Evolutionary conservation across 139 green algal genomes (phyloP).

Genomic region (Desmodesmus armatus): DNA sequence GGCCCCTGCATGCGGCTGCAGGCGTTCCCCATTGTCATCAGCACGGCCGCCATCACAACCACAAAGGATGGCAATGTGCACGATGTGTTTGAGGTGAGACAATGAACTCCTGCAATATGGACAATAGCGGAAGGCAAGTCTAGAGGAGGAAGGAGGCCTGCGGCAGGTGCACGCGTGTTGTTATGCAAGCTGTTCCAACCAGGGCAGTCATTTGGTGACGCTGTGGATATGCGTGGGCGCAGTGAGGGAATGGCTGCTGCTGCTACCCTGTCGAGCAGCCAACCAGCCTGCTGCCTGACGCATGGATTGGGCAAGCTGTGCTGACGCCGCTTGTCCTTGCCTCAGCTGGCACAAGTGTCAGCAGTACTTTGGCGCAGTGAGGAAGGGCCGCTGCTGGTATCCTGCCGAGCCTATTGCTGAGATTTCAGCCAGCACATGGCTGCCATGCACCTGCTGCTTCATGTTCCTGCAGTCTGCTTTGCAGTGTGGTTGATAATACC

Average conservation of each 20-base stretch:
- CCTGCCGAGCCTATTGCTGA: too few species aligned
- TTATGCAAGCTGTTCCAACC: not conserved
- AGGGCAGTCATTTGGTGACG: not conserved
- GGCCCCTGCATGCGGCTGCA: too few species aligned
- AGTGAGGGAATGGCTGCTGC: not conserved
- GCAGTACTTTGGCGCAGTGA: not conserved
- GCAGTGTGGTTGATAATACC: not conserved
- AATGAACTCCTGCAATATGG: not conserved
- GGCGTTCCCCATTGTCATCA: slow-evolving; percentile 63
- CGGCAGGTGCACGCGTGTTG: not conserved
- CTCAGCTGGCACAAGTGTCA: not conserved
- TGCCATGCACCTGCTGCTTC: not conserved
- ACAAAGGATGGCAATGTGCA: slow-evolving; percentile 59
- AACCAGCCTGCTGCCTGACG: not conserved
- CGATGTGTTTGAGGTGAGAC: slow-evolving; percentile 69
- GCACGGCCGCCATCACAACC: slow-evolving; percentile 73
- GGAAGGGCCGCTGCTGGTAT: not conserved
- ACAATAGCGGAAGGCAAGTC: not conserved
- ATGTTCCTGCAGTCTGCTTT: not conserved
- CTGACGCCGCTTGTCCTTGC: not conserved
- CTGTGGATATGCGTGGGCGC: not conserved
- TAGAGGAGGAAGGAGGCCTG: not conserved
- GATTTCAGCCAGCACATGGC: not conserved
- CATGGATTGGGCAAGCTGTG: too few species aligned
- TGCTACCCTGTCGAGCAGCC: not conserved